Percentiles rank a stretch among this genome's conserved stretches.
phyloP scores from a whole-genome alignment of 2,329 filamentous ascomycete species.

The Sporothrix schenckii region DNA sequence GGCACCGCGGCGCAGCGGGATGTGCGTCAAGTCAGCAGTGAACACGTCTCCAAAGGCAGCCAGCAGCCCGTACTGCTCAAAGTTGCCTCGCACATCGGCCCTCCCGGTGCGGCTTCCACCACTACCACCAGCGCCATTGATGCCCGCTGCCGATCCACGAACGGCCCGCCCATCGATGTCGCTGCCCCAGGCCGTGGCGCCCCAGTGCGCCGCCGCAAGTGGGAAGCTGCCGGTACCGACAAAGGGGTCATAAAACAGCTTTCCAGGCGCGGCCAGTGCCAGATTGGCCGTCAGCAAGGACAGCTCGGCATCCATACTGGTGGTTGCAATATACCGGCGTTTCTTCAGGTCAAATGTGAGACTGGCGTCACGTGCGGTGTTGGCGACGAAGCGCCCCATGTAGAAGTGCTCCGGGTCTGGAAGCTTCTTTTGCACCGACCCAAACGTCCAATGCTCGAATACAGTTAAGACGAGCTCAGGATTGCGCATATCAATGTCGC shows the following conservation, averaged over 20 bases:
- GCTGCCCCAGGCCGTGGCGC: constrained; percentile 78
- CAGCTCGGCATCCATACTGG: constrained; percentile 95
- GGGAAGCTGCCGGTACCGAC: constrained; percentile 94
- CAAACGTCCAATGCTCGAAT: constrained; percentile 76
- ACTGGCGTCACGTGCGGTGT: constrained; percentile 67
- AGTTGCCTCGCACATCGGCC: constrained; percentile 66
- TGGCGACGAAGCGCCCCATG: constrained; percentile 71
- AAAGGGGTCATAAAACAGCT: constrained; percentile 91
- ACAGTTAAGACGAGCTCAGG: constrained; percentile 76
- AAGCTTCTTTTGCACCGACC: constrained; percentile 52
- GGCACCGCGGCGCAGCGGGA: constrained; percentile 61
- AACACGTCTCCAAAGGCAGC: constrained; percentile 74
- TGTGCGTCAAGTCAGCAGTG: constrained; percentile 84
- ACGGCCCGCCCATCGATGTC: constrained; percentile 94
- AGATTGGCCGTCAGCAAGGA: constrained; percentile 91
- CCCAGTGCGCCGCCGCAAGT: constrained; percentile 86
- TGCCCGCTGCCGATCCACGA: constrained; percentile 65
- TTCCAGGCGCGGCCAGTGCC: constrained; percentile 77
- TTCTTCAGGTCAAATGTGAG: constrained; percentile 88
- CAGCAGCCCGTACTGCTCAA: constrained; percentile 76
- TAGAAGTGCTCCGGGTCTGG: constrained; percentile 64
- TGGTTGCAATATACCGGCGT: constrained; percentile 89
- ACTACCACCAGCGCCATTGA: constrained; percentile 41
- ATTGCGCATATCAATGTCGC: constrained; percentile 74
- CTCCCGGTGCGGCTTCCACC: constrained; percentile 40